These are phyloP conservation scores for Thinopyrum elongatum DNA, from an alignment of 176 grass and related monocot genomes.

Conservation along the genomic window DNA sequence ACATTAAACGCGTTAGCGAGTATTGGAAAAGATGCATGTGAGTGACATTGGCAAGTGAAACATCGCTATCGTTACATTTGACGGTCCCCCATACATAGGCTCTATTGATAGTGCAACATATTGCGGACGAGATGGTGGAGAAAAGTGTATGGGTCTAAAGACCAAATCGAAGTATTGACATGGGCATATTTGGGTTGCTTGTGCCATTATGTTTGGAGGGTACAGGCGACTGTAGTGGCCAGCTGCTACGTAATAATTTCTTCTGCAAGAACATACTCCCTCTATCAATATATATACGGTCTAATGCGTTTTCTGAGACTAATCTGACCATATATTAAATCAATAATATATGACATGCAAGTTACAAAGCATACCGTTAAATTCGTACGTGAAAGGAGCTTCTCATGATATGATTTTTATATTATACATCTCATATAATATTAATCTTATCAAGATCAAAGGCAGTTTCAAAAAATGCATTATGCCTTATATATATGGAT, in stretches of 20 bases:
- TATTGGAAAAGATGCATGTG: background rate
- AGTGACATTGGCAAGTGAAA: slow-evolving; percentile 6
- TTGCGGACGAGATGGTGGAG: background rate
- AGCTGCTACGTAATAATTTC: background rate
- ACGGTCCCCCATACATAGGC: background rate
- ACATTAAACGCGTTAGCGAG: background rate
- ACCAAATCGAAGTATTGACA: slow-evolving; percentile 22
- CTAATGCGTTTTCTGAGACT: too few relatives aligned
- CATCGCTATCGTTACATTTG: slow-evolving; percentile 15
- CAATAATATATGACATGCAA: too few relatives aligned
- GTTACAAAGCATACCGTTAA: too few relatives aligned
- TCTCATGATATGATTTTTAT: too few relatives aligned
- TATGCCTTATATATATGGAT: too few relatives aligned
- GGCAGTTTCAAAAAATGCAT: too few relatives aligned
- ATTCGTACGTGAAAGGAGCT: too few relatives aligned
- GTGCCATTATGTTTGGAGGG: background rate
- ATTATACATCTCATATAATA: too few relatives aligned
- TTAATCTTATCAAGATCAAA: too few relatives aligned
- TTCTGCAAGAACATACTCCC: background rate
- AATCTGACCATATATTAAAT: too few relatives aligned
- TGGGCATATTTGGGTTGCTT: slow-evolving; percentile 18
- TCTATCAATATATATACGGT: too few relatives aligned
- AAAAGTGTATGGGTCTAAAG: background rate
- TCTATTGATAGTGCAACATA: background rate
- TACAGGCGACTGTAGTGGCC: background rate